A percentile compares a stretch with the other conserved stretches of the same genome.
Conservation (phyloP, 768 basidiomycete species). For the Botryobasidium botryosum region DNA sequence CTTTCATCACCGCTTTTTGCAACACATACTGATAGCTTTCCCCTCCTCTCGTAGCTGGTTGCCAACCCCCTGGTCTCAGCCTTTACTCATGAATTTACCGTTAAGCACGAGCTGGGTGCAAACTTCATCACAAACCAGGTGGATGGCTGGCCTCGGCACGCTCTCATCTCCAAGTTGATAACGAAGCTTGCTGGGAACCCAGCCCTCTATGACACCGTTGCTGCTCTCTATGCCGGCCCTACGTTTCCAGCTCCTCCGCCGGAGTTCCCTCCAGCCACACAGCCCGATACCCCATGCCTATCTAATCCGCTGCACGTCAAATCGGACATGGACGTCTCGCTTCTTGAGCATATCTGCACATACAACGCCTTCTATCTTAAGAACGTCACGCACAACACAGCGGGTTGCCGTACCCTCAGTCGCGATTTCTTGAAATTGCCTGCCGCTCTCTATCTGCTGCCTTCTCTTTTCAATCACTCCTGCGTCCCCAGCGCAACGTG, state of each 20-base stretch:
- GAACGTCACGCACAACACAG: no score
- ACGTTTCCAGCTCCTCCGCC: constrained; percentile 13
- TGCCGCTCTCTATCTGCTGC: constrained; percentile 17
- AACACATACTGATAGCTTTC: background rate
- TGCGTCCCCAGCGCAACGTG: constrained; percentile 18
- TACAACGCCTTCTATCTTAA: no score
- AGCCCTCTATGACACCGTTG: no score
- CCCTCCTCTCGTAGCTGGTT: constrained; percentile 10
- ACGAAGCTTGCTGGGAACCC: no score
- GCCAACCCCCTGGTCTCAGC: constrained; percentile 18
- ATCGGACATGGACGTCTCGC: no score
- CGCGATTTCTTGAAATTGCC: background rate
- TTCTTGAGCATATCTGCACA: no score
- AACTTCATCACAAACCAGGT: background rate
- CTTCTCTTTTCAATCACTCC: constrained; percentile 23
- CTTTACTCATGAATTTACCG: constrained; percentile 10
- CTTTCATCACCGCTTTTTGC: background rate
- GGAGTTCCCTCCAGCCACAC: no score
- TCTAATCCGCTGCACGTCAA: no score
- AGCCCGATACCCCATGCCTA: no score
- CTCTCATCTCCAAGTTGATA: background rate
- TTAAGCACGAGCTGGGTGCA: background rate
- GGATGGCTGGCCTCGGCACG: background rate
- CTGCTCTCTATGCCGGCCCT: constrained; percentile 18
- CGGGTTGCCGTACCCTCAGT: background rate